Evolutionary conservation across 2,329 filamentous ascomycete genomes (phyloP), one percentile per base, ranked within the genome.

Genomic region (Alternaria atra): DNA sequence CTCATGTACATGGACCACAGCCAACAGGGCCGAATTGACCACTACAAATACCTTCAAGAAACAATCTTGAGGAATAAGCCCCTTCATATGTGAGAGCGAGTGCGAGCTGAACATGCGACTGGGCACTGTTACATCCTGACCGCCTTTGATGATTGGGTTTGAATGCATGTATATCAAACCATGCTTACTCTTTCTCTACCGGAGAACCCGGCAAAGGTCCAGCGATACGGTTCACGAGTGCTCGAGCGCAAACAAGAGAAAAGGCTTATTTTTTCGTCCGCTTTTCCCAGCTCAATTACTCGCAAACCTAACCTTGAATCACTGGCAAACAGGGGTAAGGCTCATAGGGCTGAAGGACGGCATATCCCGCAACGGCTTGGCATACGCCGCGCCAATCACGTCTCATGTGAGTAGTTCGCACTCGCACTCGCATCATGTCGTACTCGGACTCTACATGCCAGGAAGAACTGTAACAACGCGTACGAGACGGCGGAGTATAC

Each of bases 1-100:
- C 53, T n/a, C 53, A 60, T 47, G 23, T 60, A n/a, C 57, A 60
- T 39, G 57, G 57, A 15, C 52, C 52, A 7, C 57, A 55, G 20
- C 44, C 57, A 35, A 44, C 57, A 37, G 44, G 57, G 43, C 52
- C 57, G 29, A 60, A 55, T 20, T 60, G 39, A 59, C 15, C 23
- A 35, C 40, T 20, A 37, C 34, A 30, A 42, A 30, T 20, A 25
- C 37, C 17, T 20, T 34, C 23, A 6, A 52, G 32, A 55, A 35
- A 42, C 15, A 43, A 29, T 25, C 7, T 12, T 25, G 17, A 37
- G n/a, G 12, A 35, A 37, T 29, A 39, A 35, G 23, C 30, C 15
- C n/a, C 29, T 29, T 17, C 25, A 9, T 29, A 48, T 37, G 42
- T 27, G 27, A 25, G 29, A 55, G 35, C 44, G 56, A 59, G 29